Base-by-base conservation (phyloP, 495 filamentous ascomycete genomes). In the Podospora conica region DNA sequence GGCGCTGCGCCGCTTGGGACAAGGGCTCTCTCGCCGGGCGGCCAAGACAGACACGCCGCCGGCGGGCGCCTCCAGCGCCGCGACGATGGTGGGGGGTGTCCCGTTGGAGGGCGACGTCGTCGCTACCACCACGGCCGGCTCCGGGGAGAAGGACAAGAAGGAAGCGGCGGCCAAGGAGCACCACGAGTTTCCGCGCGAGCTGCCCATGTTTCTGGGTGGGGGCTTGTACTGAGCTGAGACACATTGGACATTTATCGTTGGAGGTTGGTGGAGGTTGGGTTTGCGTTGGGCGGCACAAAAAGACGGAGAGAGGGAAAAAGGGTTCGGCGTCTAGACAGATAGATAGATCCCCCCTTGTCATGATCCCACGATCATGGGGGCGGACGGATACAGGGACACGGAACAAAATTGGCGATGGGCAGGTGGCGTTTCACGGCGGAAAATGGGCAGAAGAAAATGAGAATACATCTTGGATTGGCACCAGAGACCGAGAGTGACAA, bases 161-260 rank as follows among this genome's bases (percentile, higher is more conserved):
- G 21, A 40, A n/a, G n/a, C n/a, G 28, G 15, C 59, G n/a, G 55
- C 3, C 1, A 24, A 63, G 15, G 12, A 55, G 22, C 22, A 12
- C 22, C 25, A 10, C 10, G 57, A 12, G n/a, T 27, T 69, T 33
- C 31, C 12, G 53, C 55, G 40, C 8, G 27, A 33, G 56, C 12
- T 71, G 5, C 67, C 69, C 12, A 61, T 64, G 53, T 71, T 71
- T 23, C n/a, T 71, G 2, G 64, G 69, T 11, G 69, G 69, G 3
- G 67, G 69, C 2, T 58, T 61, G 2, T 69, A 63, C 2, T 66
- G n/a, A 57, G 29, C 12, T 24, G 53, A 18, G 40, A 48, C 7
- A 48, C 15, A 22, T 21, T 27, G 55, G 22, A 3, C 22, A 0
- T 27, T 23, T 23, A 12, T 12, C 24, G 20, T 53, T 64, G 18